These are phyloP conservation scores for Carex scoparia DNA, from an alignment of 176 grass and related monocot genomes.

Conservation along the genomic window DNA sequence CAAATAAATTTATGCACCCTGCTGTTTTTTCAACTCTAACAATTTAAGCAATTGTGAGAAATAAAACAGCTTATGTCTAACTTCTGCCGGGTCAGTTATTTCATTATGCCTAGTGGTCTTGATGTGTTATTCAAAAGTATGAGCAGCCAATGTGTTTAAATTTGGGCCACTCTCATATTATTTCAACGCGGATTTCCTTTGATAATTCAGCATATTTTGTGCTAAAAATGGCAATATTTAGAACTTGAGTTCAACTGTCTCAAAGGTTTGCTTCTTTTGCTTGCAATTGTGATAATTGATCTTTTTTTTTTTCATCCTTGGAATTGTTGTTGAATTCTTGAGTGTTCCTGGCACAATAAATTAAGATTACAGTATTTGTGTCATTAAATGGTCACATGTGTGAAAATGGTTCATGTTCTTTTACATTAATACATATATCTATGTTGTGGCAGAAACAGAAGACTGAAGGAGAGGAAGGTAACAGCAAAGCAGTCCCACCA, in stretches of 20 bases:
- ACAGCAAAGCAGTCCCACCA: not conserved
- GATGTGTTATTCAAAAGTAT: not conserved
- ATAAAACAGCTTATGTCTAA: not conserved
- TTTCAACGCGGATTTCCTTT: not conserved
- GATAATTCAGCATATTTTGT: not conserved
- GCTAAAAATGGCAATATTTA: not conserved
- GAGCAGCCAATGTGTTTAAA: not conserved
- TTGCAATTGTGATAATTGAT: not conserved
- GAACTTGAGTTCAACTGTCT: not conserved
- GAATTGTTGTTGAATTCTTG: not conserved
- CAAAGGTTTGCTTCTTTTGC: not conserved
- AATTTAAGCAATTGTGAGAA: not conserved
- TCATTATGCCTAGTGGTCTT: not conserved
- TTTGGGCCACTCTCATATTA: too few relatives aligned
- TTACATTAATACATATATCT: slow-evolving; percentile 7
- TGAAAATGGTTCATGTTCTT: not conserved
- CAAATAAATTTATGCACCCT: not conserved
- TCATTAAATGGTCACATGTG: not conserved
- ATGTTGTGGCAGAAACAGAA: slow-evolving; percentile 65
- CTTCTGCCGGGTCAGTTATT: not conserved
- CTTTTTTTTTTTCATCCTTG: not conserved
- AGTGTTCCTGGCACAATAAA: not conserved
- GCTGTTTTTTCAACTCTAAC: not conserved
- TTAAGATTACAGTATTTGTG: not conserved
- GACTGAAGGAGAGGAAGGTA: slow-evolving; percentile 35